Evolutionary conservation across 2,329 filamentous ascomycete species (phyloP).

Genomic region (Pseudopyrenochaeta lycopersici): DNA sequence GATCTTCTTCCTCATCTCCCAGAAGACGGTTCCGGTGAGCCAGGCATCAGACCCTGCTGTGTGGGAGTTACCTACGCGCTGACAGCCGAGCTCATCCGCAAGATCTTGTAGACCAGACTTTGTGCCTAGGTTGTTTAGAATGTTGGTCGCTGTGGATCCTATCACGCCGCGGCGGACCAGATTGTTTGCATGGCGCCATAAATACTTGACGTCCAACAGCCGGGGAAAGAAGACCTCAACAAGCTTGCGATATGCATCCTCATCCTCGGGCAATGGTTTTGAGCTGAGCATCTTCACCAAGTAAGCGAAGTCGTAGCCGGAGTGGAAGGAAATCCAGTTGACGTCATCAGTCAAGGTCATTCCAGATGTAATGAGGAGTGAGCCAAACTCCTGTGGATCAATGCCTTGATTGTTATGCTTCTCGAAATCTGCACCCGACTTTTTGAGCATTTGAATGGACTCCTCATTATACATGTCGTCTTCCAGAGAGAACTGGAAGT

Average conservation of each 20-base stretch:
- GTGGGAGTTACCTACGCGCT: constrained; percentile 86
- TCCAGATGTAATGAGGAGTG: constrained; percentile 89
- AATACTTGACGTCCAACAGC: constrained; percentile 94
- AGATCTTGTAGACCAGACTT: constrained; percentile 94
- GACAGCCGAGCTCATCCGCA: constrained; percentile 90
- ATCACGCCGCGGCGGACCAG: constrained; percentile 63
- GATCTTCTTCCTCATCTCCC: constrained; percentile 87
- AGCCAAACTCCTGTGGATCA: constrained; percentile 86
- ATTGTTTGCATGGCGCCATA: constrained; percentile 86
- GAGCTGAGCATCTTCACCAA: constrained; percentile 92
- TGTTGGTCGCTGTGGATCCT: constrained; percentile 66
- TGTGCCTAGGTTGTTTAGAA: constrained; percentile 84
- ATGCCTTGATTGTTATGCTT: constrained; percentile 88
- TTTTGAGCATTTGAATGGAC: constrained; percentile 88
- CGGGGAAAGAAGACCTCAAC: constrained; percentile 94
- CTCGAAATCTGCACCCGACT: constrained; percentile 91
- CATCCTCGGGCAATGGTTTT: constrained; percentile 84
- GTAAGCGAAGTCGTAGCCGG: constrained; percentile 97
- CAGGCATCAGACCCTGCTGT: constrained; percentile 94
- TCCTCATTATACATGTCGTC: constrained; percentile 98
- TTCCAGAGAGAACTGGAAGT: constrained; percentile 94
- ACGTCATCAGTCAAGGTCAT: constrained; percentile 88
- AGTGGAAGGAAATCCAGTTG: constrained; percentile 97
- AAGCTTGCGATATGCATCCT: constrained; percentile 85
- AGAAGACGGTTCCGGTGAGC: constrained; percentile 93